Base-by-base conservation (phyloP, 768 basidiomycete genomes). In the Auriscalpium orientale region DNA sequence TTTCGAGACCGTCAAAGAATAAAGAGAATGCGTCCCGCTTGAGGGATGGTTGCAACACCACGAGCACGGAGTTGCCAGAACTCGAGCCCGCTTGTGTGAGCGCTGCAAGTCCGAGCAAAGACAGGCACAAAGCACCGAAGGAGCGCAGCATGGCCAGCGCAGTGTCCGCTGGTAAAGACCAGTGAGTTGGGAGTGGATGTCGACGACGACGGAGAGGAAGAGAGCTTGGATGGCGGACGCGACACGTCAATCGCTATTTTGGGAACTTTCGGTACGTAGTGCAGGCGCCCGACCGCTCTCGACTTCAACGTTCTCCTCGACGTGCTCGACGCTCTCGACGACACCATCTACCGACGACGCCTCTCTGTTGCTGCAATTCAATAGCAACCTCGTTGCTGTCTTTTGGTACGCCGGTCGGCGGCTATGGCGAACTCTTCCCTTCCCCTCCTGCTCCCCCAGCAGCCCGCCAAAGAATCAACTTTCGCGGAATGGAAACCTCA, bases 1-100 rank as follows among this genome's bases (percentile, higher is more conserved):
- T 81, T 75, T 81, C 77, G 49, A 98, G 74, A 16, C 83, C 84
- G 53, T 78, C 70, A 70, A 91, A 95, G 79, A 97, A 95, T 64
- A 85, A 72, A 10, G 87, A 87, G 69, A 87, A 98, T 61, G 87
- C 78, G 12, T 73, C 71, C 68, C 78, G 79, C 64, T 81, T 76
- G n/a, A 85, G 71, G 35, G 73, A 75, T 1, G 84, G 80, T 67
- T 98, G 92, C 36, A 95, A 76, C 13, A 95, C 78, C 47, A 97
- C 88, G 13, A 98, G 80, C 16, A 97, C 88, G 33, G 83, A 85
- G 70, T 87, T 78, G 13, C 89, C 90, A 10, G 85, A 76, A 71
- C 89, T 91, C n/a, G 90, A 91, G 64, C 76, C 82, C 51, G 89
- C 87, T 28, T 60, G 51, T 2, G 55, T 64, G 12, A 58, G 43